Base-by-base conservation (phyloP, 129 eudicot species). In the Oenanthe sinensis region DNA sequence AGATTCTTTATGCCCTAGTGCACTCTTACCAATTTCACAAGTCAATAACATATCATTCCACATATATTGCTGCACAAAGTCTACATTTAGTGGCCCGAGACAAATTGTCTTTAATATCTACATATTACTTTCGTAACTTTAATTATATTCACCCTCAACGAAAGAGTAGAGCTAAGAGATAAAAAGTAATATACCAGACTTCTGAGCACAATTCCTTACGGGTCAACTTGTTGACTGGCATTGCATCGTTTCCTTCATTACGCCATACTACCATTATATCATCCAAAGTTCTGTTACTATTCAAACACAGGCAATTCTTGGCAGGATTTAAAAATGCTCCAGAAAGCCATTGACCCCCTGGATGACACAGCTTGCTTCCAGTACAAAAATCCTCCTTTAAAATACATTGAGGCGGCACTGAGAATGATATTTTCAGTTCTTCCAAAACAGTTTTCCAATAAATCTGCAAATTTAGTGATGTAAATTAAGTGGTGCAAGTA, bases 281-380 rank as follows among this genome's bases (percentile, higher is more conserved):
- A 68, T 78, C 86, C 58, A 80, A 78, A 43, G 58, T 83, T 79
- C 88, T 91, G 77, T 79, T 81, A 71, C 76, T 73, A 79, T 79
- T 87, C 54, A 88, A 79, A 80, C 81, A 78, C 86, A 91, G 84
- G 80, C 98, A 91, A 85, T 82, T 87, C 62, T 81, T 55, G 68
- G 93, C 98, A 33, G 96, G 96, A 87, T 91, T 94, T 43, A 88
- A 62, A 42, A 78, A 76, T 77, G 96, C 96, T 65, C 90, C 90
- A 50, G 96, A 92, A 82, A 94, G 96, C 98, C 98, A 94, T n/a
- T 81, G 96, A 48, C 96, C 97, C 30, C 93, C 97, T 43, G 96
- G 97, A 76, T 81, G 80, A 79, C 75, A 60, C 28, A 70, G 28
- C 39, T 87, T 83, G 79, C 79, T 87, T 71, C 82, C 81, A 83